Evolutionary conservation across 23 red algal genomes (phyloP), one percentile per base, ranked within the genome.

Genomic region (Gracilariopsis chorda): DNA sequence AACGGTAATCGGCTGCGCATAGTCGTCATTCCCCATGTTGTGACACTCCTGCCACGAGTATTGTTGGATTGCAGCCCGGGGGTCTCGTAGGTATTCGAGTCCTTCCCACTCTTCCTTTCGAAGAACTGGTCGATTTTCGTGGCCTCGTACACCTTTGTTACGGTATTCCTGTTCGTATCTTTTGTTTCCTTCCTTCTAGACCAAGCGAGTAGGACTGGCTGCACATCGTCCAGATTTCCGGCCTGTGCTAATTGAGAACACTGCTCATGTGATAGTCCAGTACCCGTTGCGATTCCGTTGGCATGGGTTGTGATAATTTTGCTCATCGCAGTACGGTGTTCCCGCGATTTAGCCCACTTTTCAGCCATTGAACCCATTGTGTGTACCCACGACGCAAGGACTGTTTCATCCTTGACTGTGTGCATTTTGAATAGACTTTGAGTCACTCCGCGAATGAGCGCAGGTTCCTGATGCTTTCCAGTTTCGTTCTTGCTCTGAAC

Each of bases 111-210:
- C 47, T 47, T 73, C 37, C 19, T 9, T 20, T 19, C 4, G 19
- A 73, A 73, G 52, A 55, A 86, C 14, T 86, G 62, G 71, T 86
- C 82, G 33, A 86, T 86, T 9, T 9, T 86, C 21, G 62, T 86
- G 37, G 6, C 62, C 16, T 70, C 44, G 19, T 48, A 52, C 23
- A 6, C 48, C 0, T 69, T 64, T 21, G 10, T 8, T 7, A 30
- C 51, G 25, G 24, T 19, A 17, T 11, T 44, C 14, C 17, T 71
- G 37, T 46, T 7, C 23, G 28, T 12, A 40, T 51, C 63, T 17
- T 53, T 45, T n/a, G 7, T 63, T 25, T 72, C 23, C 13, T 44
- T 10, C 30, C 33, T 65, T 19, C 34, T 71, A 9, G 57, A 21
- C 82, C 82, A 86, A 21, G 36, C 4, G 41, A 49, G 16, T 45